Percentiles rank a stretch among this genome's conserved stretches.
Conservation (phyloP, 305 asterid species). For the Fraxinus nigra region DNA sequence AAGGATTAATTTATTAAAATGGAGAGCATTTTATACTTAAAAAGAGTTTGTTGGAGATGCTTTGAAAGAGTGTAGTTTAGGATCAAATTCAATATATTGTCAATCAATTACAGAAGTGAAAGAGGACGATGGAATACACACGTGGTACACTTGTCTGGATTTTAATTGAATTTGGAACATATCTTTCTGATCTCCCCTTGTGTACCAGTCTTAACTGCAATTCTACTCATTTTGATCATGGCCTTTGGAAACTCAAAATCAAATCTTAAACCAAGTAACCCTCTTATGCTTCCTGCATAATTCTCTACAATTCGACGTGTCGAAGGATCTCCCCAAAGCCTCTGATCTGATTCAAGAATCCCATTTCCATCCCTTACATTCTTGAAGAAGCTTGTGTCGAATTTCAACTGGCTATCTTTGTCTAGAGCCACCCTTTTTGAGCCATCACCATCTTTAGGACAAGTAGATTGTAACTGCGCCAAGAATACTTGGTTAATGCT, state of each 20-base stretch:
- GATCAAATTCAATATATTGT: not conserved
- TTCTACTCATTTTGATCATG: slow-evolving; percentile 68
- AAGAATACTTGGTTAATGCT: slow-evolving; percentile 51
- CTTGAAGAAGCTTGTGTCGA: slow-evolving; percentile 66
- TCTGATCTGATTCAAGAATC: slow-evolving; percentile 71
- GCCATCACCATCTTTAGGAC: slow-evolving; percentile 49
- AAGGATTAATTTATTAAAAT: no score
- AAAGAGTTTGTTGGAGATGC: no score
- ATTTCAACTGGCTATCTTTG: slow-evolving; percentile 44
- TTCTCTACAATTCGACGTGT: slow-evolving; percentile 51
- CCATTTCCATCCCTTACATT: slow-evolving; percentile 60
- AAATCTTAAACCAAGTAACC: slow-evolving; percentile 61
- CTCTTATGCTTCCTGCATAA: slow-evolving; percentile 53
- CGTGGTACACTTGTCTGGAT: not conserved
- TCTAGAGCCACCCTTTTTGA: slow-evolving; percentile 50
- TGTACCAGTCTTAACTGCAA: slow-evolving; percentile 54
- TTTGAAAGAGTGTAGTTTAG: not conserved
- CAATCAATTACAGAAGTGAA: not conserved
- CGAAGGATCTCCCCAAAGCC: slow-evolving; percentile 56
- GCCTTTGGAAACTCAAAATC: slow-evolving; percentile 53
- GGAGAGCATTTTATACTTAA: no score
- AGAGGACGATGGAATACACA: not conserved
- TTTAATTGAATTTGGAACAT: slow-evolving; percentile 49
- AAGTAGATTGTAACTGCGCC: slow-evolving; percentile 35
- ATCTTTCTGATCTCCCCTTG: slow-evolving; percentile 65